phyloP scores from a whole-genome alignment of 1,284 basidiomycete genomes.

The Heterobasidion parviporum region DNA sequence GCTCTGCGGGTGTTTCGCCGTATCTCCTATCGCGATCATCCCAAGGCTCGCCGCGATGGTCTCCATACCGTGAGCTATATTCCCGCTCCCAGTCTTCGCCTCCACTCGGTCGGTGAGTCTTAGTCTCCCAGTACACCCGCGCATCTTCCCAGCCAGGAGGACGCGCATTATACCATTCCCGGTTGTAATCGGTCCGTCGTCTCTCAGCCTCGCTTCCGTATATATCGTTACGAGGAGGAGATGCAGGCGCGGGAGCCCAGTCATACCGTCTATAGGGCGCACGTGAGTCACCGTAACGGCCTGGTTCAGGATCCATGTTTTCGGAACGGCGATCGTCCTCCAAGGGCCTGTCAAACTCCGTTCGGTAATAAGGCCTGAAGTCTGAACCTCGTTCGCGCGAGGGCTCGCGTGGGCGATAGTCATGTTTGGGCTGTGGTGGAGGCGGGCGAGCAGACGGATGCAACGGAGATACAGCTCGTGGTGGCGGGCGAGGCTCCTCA shows the following conservation, averaged over 20 bases:
- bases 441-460: slow-evolving; percentile 9
- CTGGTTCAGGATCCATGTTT: background rate
- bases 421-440: background rate
- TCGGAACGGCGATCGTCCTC: slow-evolving; percentile 9
- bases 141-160: background rate
- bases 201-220: slow-evolving; percentile 3
- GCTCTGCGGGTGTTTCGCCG: slow-evolving; percentile 6
- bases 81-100: slow-evolving; percentile 1
- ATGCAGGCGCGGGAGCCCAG: background rate
- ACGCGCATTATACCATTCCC: slow-evolving; percentile 8
- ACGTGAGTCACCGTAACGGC: slow-evolving; percentile 3
- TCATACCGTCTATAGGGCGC: background rate
- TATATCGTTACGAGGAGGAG: slow-evolving; percentile 4
- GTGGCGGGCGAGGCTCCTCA: slow-evolving; percentile 18
- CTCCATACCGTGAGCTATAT: background rate
- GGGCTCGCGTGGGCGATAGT: slow-evolving; percentile 5
- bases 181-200: slow-evolving; percentile 2
- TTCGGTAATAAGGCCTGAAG: slow-evolving; percentile 8
- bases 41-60: background rate
- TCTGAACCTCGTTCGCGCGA: slow-evolving; percentile 6
- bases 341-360: slow-evolving; percentile 10
- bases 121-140: slow-evolving; percentile 1
- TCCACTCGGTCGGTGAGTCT: background rate
- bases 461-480: slow-evolving; percentile 16
- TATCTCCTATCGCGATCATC: slow-evolving; percentile 2